Conservation (phyloP, 2,329 filamentous ascomycete genomes). For the Berkeleyomyces basicola region DNA sequence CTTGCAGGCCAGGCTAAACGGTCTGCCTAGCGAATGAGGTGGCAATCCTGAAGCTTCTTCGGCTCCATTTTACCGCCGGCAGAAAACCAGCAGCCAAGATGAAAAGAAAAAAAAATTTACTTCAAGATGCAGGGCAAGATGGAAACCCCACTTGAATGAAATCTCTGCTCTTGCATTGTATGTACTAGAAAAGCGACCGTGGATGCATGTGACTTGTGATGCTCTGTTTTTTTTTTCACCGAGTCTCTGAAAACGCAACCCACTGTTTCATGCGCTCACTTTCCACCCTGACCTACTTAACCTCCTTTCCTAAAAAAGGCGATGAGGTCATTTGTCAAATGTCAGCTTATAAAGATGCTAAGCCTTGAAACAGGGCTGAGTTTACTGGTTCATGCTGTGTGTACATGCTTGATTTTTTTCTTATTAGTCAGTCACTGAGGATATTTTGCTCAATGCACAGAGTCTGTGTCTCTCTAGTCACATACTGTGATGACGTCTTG, state of each 20-base stretch:
- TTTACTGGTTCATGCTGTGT: neutral
- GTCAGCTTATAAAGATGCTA: neutral
- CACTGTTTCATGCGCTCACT: too few species aligned
- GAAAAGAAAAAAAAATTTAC: neutral
- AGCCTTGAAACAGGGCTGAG: conserved; percentile 1
- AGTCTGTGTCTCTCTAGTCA: neutral
- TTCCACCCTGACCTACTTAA: too few species aligned
- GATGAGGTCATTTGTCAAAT: neutral
- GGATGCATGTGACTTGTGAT: neutral
- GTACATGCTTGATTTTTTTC: neutral
- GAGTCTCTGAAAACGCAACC: neutral
- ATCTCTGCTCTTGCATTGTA: too few species aligned
- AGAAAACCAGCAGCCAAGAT: too few species aligned
- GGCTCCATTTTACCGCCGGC: too few species aligned
- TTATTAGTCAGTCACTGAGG: neutral
- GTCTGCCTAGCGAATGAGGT: too few species aligned
- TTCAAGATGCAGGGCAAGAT: neutral
- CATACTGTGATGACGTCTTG: neutral
- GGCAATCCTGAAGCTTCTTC: too few species aligned
- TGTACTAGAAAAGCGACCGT: too few species aligned
- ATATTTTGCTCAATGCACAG: neutral
- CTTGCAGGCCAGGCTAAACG: too few species aligned
- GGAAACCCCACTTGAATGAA: too few species aligned
- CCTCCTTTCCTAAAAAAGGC: neutral
- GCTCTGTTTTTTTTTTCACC: neutral